A percentile compares a stretch with the other conserved stretches of the same genome.
Evolutionary conservation across 192 early-diverging fungal species (phyloP).

Genomic region (Phlyctochytrium bullatum): DNA sequence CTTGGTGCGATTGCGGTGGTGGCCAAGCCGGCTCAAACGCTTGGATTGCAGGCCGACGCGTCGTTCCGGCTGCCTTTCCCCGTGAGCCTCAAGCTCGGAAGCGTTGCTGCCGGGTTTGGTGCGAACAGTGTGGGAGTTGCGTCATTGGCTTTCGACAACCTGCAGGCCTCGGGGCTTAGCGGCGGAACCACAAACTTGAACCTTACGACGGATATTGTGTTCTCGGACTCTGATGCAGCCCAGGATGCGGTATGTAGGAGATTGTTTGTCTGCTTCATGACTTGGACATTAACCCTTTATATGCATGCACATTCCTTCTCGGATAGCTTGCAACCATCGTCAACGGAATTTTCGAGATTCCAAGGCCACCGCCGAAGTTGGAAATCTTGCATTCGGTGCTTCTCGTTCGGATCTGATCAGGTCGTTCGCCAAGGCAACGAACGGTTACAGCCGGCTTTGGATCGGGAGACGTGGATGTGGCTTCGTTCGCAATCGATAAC

Average conservation of each 20-base stretch:
- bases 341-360: not conserved
- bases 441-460: not conserved
- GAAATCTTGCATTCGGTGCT: not conserved
- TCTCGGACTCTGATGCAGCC: not conserved
- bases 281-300: not conserved
- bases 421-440: not conserved
- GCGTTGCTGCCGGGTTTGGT: not conserved
- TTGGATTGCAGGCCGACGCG: not conserved
- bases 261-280: not conserved
- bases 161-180: not conserved
- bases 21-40: not conserved
- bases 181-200: not conserved
- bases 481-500: not conserved
- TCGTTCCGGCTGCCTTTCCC: not conserved
- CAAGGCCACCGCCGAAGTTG: not conserved
- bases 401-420: not conserved
- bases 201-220: not conserved
- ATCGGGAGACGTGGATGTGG: not conserved
- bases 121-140: not conserved
- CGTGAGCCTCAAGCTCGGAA: not conserved
- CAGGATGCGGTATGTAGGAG: not conserved
- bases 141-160: not conserved
- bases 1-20: not conserved
- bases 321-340: not conserved
- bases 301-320: not conserved